A percentile compares a stretch with the other conserved stretches of the same genome.
Evolutionary conservation across 441 rosid genomes (phyloP).

Genomic region (Adansonia madagascariensis): DNA sequence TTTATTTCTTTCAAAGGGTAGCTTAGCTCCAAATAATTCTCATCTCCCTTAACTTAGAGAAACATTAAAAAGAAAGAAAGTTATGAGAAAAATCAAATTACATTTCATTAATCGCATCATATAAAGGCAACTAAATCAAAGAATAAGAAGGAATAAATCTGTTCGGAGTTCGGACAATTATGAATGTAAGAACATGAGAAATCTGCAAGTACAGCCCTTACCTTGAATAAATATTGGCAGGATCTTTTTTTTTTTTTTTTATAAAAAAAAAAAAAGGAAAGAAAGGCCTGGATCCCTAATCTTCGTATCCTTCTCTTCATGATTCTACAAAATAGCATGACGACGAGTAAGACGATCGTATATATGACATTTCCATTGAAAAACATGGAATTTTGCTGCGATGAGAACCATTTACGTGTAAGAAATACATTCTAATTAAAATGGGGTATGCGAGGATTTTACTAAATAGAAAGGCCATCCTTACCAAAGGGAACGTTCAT

Average conservation of each 20-base stretch:
- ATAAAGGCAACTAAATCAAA: neutral
- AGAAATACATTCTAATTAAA: neutral
- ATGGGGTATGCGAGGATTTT: neutral
- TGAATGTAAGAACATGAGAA: neutral
- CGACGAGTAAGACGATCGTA: neutral
- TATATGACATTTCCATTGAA: neutral
- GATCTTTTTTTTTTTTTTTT: neutral
- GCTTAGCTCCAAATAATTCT: too few relatives aligned
- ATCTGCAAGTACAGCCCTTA: neutral
- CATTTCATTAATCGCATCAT: conserved; percentile 1
- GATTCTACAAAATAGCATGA: conserved; percentile 10
- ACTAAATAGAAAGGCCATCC: conserved; percentile 25
- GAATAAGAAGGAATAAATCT: neutral
- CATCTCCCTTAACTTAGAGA: too few relatives aligned
- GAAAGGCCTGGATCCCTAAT: neutral
- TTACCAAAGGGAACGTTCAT: conserved; percentile 41
- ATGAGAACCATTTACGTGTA: neutral
- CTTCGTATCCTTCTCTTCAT: conserved; percentile 3
- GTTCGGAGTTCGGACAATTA: neutral
- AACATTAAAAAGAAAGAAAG: neutral
- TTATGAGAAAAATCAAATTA: neutral
- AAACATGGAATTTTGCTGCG: conserved; percentile 1
- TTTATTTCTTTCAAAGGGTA: too few relatives aligned
- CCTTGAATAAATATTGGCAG: neutral
- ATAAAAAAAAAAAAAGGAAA: too few relatives aligned